Evolutionary conservation across 176 grass and related monocot genomes (phyloP).

Genomic region (Lolium multiflorum): DNA sequence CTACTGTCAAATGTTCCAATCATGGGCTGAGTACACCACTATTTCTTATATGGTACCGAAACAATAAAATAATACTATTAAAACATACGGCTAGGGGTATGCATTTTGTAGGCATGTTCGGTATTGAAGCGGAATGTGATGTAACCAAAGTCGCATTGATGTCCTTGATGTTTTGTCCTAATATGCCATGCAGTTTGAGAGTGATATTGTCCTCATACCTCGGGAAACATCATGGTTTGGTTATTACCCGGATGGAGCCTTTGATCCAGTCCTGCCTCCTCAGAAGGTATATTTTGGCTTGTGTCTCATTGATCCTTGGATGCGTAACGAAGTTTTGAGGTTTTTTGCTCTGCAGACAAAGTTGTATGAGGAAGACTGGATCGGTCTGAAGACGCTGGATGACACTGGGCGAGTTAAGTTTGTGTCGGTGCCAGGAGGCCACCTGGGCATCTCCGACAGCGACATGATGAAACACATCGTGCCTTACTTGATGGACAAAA

Average conservation of each 20-base stretch:
- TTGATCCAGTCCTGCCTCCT: slow-evolving; percentile 60
- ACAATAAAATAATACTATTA: background rate
- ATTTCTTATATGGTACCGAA: background rate
- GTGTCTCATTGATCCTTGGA: background rate
- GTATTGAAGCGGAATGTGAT: background rate
- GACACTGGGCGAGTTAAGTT: slow-evolving; percentile 80
- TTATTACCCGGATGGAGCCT: slow-evolving; percentile 91
- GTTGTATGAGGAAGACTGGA: slow-evolving; percentile 91
- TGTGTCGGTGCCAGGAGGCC: slow-evolving; percentile 73
- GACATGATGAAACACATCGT: slow-evolving; percentile 89
- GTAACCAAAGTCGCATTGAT: background rate
- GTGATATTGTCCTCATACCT: slow-evolving; percentile 80
- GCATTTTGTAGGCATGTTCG: background rate
- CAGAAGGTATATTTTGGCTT: slow-evolving; percentile 50
- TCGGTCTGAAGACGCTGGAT: slow-evolving; percentile 79
- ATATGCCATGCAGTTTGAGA: slow-evolving; percentile 64
- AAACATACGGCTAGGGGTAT: background rate
- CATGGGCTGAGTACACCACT: background rate
- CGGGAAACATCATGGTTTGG: slow-evolving; percentile 96
- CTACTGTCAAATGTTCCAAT: background rate
- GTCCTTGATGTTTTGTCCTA: background rate
- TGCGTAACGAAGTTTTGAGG: background rate
- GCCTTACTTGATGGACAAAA: slow-evolving; percentile 62
- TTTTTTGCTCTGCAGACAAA: slow-evolving; percentile 52
- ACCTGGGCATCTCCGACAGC: slow-evolving; percentile 74